Conservation (phyloP, 2,329 filamentous ascomycete species). For the Penicillium fuscoglaucum region DNA sequence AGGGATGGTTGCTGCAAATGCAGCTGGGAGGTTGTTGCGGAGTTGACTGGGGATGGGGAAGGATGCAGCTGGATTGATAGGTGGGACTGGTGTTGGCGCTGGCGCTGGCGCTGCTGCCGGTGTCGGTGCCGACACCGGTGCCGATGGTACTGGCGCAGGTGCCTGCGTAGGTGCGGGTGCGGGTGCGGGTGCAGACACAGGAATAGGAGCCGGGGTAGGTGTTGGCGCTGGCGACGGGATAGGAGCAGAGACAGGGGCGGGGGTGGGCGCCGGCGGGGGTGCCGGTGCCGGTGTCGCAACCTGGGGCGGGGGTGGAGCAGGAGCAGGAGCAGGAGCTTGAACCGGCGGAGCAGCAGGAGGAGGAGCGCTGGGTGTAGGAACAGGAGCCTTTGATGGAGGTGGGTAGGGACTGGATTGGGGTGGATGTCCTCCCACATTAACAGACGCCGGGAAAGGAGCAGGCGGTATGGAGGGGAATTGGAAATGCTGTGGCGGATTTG, state of each 20-base stretch:
- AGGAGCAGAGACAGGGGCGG: slow-evolving; percentile 23
- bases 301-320: slow-evolving; percentile 21
- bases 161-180: slow-evolving; percentile 12
- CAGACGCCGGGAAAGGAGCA: slow-evolving; percentile 35
- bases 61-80: slow-evolving; percentile 26
- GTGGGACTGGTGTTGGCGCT: slow-evolving; percentile 18
- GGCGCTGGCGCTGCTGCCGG: slow-evolving; percentile 17
- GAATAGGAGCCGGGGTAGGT: slow-evolving; percentile 12
- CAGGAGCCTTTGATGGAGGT: slow-evolving; percentile 21
- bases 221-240: slow-evolving; percentile 13
- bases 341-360: slow-evolving; percentile 11
- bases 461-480: slow-evolving; percentile 41
- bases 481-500: slow-evolving; percentile 36
- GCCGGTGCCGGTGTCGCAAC: slow-evolving; percentile 11
- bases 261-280: slow-evolving; percentile 18
- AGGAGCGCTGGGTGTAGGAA: slow-evolving; percentile 12
- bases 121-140: slow-evolving; percentile 14
- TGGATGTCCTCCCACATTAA: slow-evolving; percentile 24
- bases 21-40: slow-evolving; percentile 42
- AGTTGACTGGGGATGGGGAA: slow-evolving; percentile 40
- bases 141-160: slow-evolving; percentile 17
- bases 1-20: slow-evolving; percentile 39
- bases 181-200: slow-evolving; percentile 7
- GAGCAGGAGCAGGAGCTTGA: slow-evolving; percentile 14
- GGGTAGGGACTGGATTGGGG: slow-evolving; percentile 28